Conservation (phyloP, 2,329 filamentous ascomycete genomes). For the Penicillium occitanis region DNA sequence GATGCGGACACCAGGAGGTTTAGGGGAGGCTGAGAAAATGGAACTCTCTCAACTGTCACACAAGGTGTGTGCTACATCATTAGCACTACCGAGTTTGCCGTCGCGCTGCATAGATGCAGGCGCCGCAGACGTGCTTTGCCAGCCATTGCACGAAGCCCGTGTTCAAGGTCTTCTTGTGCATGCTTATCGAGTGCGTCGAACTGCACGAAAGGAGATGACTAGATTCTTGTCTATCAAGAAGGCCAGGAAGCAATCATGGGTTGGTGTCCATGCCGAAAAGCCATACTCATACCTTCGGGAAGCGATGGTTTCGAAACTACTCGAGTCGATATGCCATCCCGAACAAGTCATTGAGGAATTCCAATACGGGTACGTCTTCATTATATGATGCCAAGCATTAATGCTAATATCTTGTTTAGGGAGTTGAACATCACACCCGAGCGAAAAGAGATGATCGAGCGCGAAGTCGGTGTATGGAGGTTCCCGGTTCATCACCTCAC, state of each 20-base stretch:
- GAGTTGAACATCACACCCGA: slow-evolving; percentile 67
- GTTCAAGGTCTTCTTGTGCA: slow-evolving; percentile 76
- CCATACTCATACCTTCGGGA: slow-evolving; percentile 88
- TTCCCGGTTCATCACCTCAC: slow-evolving; percentile 88
- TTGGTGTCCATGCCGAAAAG: slow-evolving; percentile 79
- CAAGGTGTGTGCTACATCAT: slow-evolving; percentile 30
- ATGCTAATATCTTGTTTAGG: slow-evolving; percentile 35
- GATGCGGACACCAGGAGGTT: slow-evolving; percentile 33
- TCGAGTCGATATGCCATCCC: slow-evolving; percentile 81
- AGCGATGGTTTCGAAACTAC: slow-evolving; percentile 85
- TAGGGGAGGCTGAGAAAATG: slow-evolving; percentile 7
- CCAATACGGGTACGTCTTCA: slow-evolving; percentile 56
- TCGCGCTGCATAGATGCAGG: slow-evolving; percentile 79
- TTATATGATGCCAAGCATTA: not conserved
- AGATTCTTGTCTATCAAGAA: slow-evolving; percentile 70
- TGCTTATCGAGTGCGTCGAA: slow-evolving; percentile 77
- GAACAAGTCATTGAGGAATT: slow-evolving; percentile 62
- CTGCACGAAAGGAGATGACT: slow-evolving; percentile 70
- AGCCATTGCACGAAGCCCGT: slow-evolving; percentile 71
- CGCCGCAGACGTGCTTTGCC: slow-evolving; percentile 79
- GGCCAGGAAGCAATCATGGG: slow-evolving; percentile 85
- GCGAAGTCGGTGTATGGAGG: slow-evolving; percentile 73
- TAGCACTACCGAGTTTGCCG: slow-evolving; percentile 55
- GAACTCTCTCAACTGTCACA: not conserved
- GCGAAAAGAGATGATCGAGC: slow-evolving; percentile 64